A percentile compares a stretch with the other conserved stretches of the same genome.
Conservation (phyloP, 306 rosid species). For the Hippophae gyantsensis region DNA sequence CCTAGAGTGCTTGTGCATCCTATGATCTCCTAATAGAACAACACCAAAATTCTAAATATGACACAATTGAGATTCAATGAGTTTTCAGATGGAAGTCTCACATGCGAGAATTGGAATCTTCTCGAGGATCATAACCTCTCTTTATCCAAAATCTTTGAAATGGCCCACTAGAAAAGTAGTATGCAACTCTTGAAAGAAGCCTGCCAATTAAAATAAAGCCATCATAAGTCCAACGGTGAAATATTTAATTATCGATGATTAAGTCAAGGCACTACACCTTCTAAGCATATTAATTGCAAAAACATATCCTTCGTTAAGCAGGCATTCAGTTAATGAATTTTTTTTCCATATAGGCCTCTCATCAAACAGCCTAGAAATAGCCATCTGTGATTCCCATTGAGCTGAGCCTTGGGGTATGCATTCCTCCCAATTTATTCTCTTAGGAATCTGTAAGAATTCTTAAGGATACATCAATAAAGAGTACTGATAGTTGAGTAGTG, state of each 20-base stretch:
- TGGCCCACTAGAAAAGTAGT: constrained; percentile 92
- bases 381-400: constrained; percentile 77
- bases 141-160: constrained; percentile 86
- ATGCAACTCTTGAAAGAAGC: constrained; percentile 86
- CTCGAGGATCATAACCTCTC: constrained; percentile 94
- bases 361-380: constrained; percentile 63
- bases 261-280: constrained; percentile 43
- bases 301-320: constrained; percentile 57
- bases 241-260: constrained; percentile 13
- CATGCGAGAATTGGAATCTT: constrained; percentile 71
- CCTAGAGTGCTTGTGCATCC: neutral
- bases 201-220: constrained; percentile 33
- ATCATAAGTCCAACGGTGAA: constrained; percentile 7
- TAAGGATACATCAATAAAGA: constrained; percentile 23
- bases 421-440: constrained; percentile 83
- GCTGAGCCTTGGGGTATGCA: constrained; percentile 60
- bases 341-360: constrained; percentile 86
- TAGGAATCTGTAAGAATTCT: constrained; percentile 80
- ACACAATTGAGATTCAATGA: neutral
- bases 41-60: no score
- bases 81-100: constrained; percentile 26
- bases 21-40: no score
- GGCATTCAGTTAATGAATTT: constrained; percentile 46
- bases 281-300: constrained; percentile 48
- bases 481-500: no score